Base-by-base conservation (phyloP, 352 stramenopile species). In the Thraustochytrium sp. region DNA sequence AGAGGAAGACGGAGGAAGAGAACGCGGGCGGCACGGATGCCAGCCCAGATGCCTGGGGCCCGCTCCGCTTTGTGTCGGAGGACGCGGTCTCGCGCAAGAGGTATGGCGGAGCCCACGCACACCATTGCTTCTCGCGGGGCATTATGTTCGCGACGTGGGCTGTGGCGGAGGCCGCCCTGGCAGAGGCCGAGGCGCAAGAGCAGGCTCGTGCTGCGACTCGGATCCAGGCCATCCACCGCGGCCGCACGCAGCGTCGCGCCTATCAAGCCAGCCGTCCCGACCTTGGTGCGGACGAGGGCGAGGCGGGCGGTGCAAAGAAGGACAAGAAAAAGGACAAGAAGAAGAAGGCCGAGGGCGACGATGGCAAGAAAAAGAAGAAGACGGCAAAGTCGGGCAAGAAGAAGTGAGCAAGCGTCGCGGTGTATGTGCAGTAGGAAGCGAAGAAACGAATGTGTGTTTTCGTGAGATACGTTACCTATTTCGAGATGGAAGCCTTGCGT, bases 281-380 rank as follows among this genome's bases (percentile, higher is more conserved):
- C 3, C n/a, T 9, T 42, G 46, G 13, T 42, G 40, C 76, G 63
- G 36, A 72, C n/a, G 51, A 44, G 26, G 68, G 26, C 29, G 38
- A 61, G 44, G 21, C 46, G 42, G 11, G 18, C 18, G 26, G 21
- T n/a, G 76, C 76, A 2, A 80, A 72, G 44, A 80, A 80, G 68
- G 3, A 34, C 48, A 64, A 80, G 46, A 51, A 51, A 21, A 51
- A 46, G 5, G 37, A 54, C n/a, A 64, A 64, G 26, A 59, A 59
- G 51, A n/a, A 4, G 26, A 11, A 44, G 11, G 16, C 4, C 11
- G 29, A 8, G 5, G 29, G 16, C 1, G 46, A 8, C 8, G 26
- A 36, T 11, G 37, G 26, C 18, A 40, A 40, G n/a, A 75, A 75
- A 34, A 80, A 68, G 40, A 80, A 80, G 68, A 80, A 72, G n/a